Evolutionary conservation across 1,284 basidiomycete species (phyloP).

Genomic region (Pseudozyma sp.): DNA sequence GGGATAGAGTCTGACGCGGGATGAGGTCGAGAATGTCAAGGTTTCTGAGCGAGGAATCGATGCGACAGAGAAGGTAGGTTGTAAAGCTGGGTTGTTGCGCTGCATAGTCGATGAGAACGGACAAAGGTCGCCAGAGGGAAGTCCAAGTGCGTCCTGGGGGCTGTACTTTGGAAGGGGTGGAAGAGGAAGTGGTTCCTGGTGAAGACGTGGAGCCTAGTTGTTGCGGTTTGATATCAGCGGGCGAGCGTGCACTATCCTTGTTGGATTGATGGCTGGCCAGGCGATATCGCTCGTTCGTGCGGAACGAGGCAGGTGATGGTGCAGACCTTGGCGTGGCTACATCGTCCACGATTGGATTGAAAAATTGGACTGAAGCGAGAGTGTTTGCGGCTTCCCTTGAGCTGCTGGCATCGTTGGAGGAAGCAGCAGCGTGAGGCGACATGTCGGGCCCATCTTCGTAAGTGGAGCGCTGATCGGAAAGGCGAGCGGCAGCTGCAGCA

Average conservation of each 20-base stretch:
- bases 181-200: conserved; percentile 8
- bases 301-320: conserved; percentile 17
- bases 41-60: conserved; percentile 22
- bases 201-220: conserved; percentile 12
- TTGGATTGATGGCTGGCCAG: conserved; percentile 4
- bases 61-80: conserved; percentile 37
- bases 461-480: conserved; percentile 33
- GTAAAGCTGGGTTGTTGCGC: conserved; percentile 46
- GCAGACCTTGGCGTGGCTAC: conserved; percentile 11
- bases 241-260: not conserved
- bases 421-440: conserved; percentile 21
- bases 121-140: conserved; percentile 47
- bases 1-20: conserved; percentile 20
- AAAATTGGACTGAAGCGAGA: conserved; percentile 48
- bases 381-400: conserved; percentile 34
- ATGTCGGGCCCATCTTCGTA: conserved; percentile 23
- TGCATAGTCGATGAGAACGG: conserved; percentile 52
- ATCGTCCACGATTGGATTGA: conserved; percentile 32
- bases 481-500: conserved; percentile 43
- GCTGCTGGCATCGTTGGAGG: conserved; percentile 29
- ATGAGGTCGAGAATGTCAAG: conserved; percentile 46
- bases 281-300: conserved; percentile 7
- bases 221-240: conserved; percentile 6
- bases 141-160: conserved; percentile 52
- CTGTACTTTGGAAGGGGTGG: conserved; percentile 17